Evolutionary conservation across 371 early-diverging fungal species (phyloP).

Genomic region (Mucor racemosus): DNA sequence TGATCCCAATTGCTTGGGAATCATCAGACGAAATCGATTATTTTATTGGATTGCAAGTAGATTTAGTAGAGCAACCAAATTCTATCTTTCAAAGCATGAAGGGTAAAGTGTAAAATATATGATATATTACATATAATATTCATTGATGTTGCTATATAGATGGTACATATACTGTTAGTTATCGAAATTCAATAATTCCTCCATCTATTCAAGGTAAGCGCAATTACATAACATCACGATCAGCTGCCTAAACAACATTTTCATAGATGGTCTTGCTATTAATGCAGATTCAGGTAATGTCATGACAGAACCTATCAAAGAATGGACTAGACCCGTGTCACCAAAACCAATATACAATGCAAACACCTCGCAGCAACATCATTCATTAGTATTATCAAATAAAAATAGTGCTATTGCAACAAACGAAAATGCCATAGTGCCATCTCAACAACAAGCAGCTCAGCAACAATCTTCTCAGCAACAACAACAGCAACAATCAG

Average conservation of each 20-base stretch:
- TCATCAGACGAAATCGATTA: conserved; percentile 52
- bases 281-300: not conserved
- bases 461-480: too few species aligned
- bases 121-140: not conserved
- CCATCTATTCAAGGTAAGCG: conserved; percentile 22
- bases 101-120: conserved; percentile 6
- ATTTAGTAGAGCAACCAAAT: conserved; percentile 67
- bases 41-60: conserved; percentile 71
- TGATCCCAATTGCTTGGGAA: conserved; percentile 60
- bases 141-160: conserved; percentile 23
- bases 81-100: conserved; percentile 60
- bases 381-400: not conserved
- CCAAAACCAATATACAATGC: conserved; percentile 14
- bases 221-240: not conserved
- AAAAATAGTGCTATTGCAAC: not conserved
- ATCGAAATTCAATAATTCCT: conserved; percentile 43
- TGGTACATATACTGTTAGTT: conserved; percentile 56
- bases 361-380: not conserved
- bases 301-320: conserved; percentile 14
- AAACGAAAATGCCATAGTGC: not conserved
- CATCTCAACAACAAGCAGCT: not conserved
- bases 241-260: not conserved
- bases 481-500: not conserved
- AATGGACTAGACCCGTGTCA: conserved; percentile 28
- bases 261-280: not conserved